phyloP scores from a whole-genome alignment of 345 rosid species.

The Garcia nutans region DNA sequence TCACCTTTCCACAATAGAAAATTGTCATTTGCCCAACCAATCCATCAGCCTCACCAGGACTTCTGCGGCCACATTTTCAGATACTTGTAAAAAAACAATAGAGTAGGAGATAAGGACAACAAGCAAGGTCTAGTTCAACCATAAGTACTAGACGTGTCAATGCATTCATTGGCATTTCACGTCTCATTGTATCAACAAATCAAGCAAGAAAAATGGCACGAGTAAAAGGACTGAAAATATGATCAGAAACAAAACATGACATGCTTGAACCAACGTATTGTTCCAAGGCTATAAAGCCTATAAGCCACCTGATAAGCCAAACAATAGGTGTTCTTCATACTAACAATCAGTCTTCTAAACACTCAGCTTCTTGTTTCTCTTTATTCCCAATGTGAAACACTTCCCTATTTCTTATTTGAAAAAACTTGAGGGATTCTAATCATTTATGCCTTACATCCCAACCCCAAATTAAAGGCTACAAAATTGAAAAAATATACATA shows the following conservation, averaged over 20 bases:
- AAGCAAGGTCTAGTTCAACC: background rate
- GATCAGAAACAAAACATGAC: background rate
- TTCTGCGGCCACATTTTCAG: constrained; percentile 42
- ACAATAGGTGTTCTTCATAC: background rate
- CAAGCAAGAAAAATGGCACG: background rate
- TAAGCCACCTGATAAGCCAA: background rate
- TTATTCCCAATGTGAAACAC: background rate
- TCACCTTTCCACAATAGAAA: constrained; percentile 89
- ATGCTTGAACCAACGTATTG: background rate
- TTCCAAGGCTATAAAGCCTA: background rate
- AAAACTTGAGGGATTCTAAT: background rate
- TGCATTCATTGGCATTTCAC: background rate
- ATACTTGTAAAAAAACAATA: constrained; percentile 13
- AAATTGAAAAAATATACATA: background rate
- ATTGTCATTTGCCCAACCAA: constrained; percentile 75
- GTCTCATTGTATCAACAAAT: background rate
- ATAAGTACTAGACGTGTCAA: background rate
- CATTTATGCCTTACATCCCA: background rate
- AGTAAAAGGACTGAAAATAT: background rate
- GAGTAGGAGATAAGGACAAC: background rate
- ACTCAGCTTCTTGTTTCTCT: background rate
- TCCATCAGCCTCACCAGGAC: constrained; percentile 44
- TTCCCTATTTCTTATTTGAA: background rate
- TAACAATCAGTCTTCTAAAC: background rate
- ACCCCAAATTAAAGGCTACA: background rate